Evolutionary conservation across 2,329 filamentous ascomycete species (phyloP), one percentile per base, ranked within the genome.

Genomic region (Onygenales sp.): DNA sequence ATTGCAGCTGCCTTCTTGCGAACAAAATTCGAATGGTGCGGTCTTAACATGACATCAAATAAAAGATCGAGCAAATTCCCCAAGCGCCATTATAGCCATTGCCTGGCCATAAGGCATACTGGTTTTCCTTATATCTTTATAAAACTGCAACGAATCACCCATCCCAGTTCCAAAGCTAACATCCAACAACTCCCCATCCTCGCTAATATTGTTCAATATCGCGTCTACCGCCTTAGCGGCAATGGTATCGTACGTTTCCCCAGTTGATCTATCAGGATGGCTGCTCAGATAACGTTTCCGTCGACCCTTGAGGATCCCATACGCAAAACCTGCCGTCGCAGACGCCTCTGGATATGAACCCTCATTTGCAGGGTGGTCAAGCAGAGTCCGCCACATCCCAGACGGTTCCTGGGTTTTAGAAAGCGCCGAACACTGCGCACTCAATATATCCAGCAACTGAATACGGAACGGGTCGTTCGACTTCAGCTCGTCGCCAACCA

Each of bases 21-120:
- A 27, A 27, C 21, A 27, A 27, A 27, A 5, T 27, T 27, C 21
- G 21, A 27, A 27, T 27, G 2, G 21, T 27, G 21, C 21, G 21
- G 21, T 27, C 21, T 3, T 27, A 5, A 27, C 2, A 27, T 27
- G 21, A 27, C 33, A 11, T 48, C 69, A 79, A 39, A 79, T 70
- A 56, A 79, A 85, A 35, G 77, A 77, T 47, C 85, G 76, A 67
- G 87, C 65, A 60, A 85, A 87, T 69, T 92, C 87, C 0, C 85
- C 86, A 58, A 91, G 66, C 0, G 85, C 83, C 83, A 91, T 89
- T 58, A 90, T 89, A 0, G 85, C 87, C 87, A 91, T 90, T 0
- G 86, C 85, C 67, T 91, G 87, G 0, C 87, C 87, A 61, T 91
- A 91, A 6, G 87, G 87, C 87, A 91, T 92, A 60, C 84, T 85